These are phyloP conservation scores for Biscutella laevigata DNA, from an alignment of 441 rosid genomes.

Conservation along the genomic window DNA sequence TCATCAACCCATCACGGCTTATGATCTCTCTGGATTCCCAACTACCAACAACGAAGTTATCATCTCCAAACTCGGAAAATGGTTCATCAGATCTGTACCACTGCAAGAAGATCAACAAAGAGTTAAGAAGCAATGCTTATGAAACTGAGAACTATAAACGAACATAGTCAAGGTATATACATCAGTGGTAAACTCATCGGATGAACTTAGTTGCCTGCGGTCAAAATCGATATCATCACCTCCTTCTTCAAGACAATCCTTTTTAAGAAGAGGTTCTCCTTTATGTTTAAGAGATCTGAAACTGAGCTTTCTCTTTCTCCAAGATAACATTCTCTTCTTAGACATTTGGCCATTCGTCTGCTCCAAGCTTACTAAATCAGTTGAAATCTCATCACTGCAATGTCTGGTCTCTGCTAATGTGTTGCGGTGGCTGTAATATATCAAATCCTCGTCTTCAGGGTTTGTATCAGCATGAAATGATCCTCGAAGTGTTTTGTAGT, in stretches of 20 bases:
- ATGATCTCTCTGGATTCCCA: conserved; percentile 65
- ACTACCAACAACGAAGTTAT: conserved; percentile 67
- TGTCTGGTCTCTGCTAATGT: conserved; percentile 39
- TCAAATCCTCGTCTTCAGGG: conserved; percentile 58
- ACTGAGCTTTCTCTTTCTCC: conserved; percentile 83
- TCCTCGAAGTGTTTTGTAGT: conserved; percentile 70
- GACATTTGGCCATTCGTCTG: conserved; percentile 35
- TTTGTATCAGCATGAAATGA: conserved; percentile 42
- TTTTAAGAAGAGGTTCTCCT: conserved; percentile 84
- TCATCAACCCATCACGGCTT: conserved; percentile 84
- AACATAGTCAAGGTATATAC: conserved; percentile 29
- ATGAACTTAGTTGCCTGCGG: conserved; percentile 79
- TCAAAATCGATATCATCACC: conserved; percentile 92
- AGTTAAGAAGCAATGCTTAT: background rate
- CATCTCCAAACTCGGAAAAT: conserved; percentile 76
- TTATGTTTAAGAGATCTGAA: conserved; percentile 74
- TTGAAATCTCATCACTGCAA: conserved; percentile 31
- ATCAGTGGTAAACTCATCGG: conserved; percentile 57
- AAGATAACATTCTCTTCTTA: conserved; percentile 58
- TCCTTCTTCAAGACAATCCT: conserved; percentile 80
- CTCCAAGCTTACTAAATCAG: conserved; percentile 34
- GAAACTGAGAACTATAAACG: background rate
- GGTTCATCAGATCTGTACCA: conserved; percentile 51
- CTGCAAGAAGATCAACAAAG: conserved; percentile 35
- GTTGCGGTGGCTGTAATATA: conserved; percentile 63